These are phyloP conservation scores for Cucumis variabilis DNA, from an alignment of 331 rosid genomes.

Conservation along the genomic window DNA sequence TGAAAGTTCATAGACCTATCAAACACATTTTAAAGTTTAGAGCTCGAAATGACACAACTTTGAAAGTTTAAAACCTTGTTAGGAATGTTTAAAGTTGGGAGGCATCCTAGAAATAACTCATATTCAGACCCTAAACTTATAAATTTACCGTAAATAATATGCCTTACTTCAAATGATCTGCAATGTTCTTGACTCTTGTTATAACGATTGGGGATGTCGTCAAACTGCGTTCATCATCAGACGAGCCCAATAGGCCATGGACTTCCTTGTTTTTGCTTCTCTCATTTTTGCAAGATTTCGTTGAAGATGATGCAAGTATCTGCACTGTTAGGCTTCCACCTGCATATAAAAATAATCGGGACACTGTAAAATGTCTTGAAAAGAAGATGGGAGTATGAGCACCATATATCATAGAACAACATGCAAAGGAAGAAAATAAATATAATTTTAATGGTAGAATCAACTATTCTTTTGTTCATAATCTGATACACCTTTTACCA, in stretches of 20 bases:
- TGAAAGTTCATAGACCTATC: neutral
- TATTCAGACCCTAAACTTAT: neutral
- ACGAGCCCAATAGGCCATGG: constrained; percentile 31
- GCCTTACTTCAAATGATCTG: constrained; percentile 46
- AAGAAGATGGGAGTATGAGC: neutral
- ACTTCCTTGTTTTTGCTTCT: constrained; percentile 41
- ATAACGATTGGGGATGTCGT: constrained; percentile 52
- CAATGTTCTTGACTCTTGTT: constrained; percentile 42
- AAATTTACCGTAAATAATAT: neutral
- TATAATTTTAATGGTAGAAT: neutral
- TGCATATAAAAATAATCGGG: constrained; percentile 31
- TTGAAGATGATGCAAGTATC: constrained; percentile 48
- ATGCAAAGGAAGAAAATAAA: neutral
- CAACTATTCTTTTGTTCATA: neutral
- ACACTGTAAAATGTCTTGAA: neutral
- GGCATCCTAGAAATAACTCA: neutral
- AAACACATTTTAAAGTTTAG: neutral
- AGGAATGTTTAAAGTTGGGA: neutral
- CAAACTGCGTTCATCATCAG: constrained; percentile 39
- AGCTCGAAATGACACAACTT: neutral
- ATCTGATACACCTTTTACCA: neutral
- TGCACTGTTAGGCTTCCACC: constrained; percentile 81
- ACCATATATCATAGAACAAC: neutral
- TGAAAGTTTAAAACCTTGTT: neutral
- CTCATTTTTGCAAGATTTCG: constrained; percentile 39